Conservation (phyloP, 2,329 filamentous ascomycete species). For the Aspergillus carbonarius region DNA sequence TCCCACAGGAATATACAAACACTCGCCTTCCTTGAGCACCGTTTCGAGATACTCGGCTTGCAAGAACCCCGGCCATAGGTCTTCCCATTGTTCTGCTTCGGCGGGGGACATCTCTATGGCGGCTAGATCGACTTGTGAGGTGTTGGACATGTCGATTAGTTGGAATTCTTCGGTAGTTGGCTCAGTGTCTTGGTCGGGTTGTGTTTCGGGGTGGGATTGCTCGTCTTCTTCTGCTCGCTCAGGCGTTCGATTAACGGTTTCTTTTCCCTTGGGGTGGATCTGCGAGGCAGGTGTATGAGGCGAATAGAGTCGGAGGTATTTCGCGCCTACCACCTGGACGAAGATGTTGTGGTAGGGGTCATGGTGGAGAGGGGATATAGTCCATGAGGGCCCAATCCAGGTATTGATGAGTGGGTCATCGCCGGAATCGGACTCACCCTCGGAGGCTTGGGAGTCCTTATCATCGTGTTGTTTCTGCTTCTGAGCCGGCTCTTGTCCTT, state of each 20-base stretch:
- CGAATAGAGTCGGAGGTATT: conserved; percentile 87
- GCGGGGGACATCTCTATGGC: conserved; percentile 58
- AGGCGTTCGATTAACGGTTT: conserved; percentile 28
- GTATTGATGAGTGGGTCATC: conserved; percentile 72
- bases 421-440: conserved; percentile 17
- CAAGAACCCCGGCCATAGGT: conserved; percentile 56
- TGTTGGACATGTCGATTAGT: conserved; percentile 85
- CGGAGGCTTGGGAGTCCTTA: conserved; percentile 7
- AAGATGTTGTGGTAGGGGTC: conserved; percentile 94
- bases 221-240: conserved; percentile 1
- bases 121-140: conserved; percentile 74
- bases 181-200: not conserved
- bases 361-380: conserved; percentile 89
- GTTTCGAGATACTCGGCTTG: conserved; percentile 68
- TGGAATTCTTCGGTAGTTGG: conserved; percentile 11
- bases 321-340: conserved; percentile 81
- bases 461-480: conserved; percentile 8
- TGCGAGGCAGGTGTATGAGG: conserved; percentile 57
- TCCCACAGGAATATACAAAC: conserved; percentile 83
- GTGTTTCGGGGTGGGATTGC: not conserved
- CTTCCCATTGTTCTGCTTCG: conserved; percentile 43
- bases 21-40: conserved; percentile 77
- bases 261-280: conserved; percentile 42
- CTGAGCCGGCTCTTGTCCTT: not conserved
- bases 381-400: conserved; percentile 86